These are phyloP conservation scores for Galeopsis tetrahit DNA, from an alignment of 257 asterid genomes.

Conservation along the genomic window DNA sequence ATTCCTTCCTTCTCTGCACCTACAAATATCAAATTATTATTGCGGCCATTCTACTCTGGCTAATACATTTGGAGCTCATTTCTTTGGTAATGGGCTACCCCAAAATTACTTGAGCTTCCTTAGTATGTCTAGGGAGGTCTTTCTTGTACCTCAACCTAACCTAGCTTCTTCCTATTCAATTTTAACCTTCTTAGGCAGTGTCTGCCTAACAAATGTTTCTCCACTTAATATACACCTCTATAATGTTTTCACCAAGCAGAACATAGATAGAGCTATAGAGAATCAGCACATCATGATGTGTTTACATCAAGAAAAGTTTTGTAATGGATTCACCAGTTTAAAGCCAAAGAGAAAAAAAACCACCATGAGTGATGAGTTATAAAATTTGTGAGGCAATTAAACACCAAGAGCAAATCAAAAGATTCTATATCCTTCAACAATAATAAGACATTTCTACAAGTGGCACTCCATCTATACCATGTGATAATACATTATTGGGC, in stretches of 20 bases:
- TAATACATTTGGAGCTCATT: conserved; percentile 9
- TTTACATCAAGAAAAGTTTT: neutral
- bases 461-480: neutral
- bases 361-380: too few species aligned
- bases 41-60: conserved; percentile 10
- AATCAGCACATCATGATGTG: conserved; percentile 14
- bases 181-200: conserved; percentile 22
- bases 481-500: too few species aligned
- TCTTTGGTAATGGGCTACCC: neutral
- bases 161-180: neutral
- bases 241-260: conserved; percentile 19
- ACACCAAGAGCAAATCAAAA: conserved; percentile 18
- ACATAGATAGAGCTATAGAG: neutral
- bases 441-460: conserved; percentile 28
- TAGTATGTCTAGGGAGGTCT: neutral
- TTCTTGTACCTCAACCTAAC: conserved; percentile 17
- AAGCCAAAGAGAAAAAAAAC: neutral
- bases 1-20: conserved; percentile 11
- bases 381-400: neutral
- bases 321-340: conserved; percentile 3
- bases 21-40: neutral
- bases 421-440: neutral
- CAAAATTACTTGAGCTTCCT: conserved; percentile 5
- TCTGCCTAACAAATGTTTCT: conserved; percentile 3
- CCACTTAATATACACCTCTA: neutral